phyloP scores from a whole-genome alignment of 176 grass and related monocot species.

The Oropetium thomaeum region DNA sequence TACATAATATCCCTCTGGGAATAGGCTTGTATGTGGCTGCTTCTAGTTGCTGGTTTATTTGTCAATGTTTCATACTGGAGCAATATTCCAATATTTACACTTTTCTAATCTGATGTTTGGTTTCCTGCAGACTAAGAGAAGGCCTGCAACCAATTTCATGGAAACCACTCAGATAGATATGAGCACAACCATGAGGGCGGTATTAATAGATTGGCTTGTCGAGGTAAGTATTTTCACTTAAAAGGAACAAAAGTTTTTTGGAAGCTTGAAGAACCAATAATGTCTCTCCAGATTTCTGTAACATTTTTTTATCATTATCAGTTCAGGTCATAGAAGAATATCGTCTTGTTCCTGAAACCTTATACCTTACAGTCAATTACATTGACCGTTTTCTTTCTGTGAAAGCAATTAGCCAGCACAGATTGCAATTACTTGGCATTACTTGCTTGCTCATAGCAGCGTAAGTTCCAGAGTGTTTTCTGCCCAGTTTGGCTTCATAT shows the following conservation, averaged over 20 bases:
- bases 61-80: not conserved
- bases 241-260: not conserved
- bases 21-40: not conserved
- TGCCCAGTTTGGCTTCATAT: not conserved
- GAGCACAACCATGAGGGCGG: conserved; percentile 70
- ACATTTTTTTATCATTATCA: not conserved
- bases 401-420: conserved; percentile 60
- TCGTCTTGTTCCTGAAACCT: conserved; percentile 77
- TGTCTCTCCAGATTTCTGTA: not conserved
- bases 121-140: conserved; percentile 69
- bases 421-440: conserved; percentile 82
- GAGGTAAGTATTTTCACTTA: conserved; percentile 49
- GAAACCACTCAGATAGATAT: conserved; percentile 77
- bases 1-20: not conserved
- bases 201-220: conserved; percentile 92
- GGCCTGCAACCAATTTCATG: conserved; percentile 70
- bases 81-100: not conserved
- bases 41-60: conserved; percentile 16
- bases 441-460: conserved; percentile 87
- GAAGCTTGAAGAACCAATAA: not conserved
- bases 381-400: conserved; percentile 85
- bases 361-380: conserved; percentile 84
- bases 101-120: conserved; percentile 19
- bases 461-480: conserved; percentile 52
- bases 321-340: conserved; percentile 84